These are phyloP conservation scores for Zarea fungicola DNA, from an alignment of 2,329 filamentous ascomycete species.

Conservation along the genomic window DNA sequence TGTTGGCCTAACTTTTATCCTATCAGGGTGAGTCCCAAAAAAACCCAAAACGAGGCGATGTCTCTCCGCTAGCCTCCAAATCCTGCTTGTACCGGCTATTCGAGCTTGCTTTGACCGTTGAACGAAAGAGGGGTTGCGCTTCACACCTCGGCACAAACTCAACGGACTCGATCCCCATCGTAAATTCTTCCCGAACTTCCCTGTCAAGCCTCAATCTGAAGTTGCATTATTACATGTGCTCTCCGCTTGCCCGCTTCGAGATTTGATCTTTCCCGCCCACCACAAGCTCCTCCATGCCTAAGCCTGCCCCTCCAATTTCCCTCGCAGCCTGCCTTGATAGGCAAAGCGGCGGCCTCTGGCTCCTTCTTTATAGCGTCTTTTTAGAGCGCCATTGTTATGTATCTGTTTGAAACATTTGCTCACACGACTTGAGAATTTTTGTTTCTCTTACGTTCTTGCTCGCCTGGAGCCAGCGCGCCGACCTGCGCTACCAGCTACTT, in stretches of 20 bases:
- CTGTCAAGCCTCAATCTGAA: constrained; percentile 12
- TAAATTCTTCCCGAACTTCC: constrained; percentile 3
- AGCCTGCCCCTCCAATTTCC: constrained; percentile 12
- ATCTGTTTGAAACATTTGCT: constrained; percentile 11
- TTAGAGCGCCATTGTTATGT: constrained; percentile 6
- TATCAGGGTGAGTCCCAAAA: constrained; percentile 11
- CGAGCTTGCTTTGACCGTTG: constrained; percentile 7
- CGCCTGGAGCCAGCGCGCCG: constrained; percentile 2
- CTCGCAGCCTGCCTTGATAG: background rate
- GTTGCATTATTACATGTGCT: constrained; percentile 6
- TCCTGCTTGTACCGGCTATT: constrained; percentile 1
- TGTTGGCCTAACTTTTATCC: background rate
- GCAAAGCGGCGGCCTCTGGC: background rate
- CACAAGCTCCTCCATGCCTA: constrained; percentile 1
- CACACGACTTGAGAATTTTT: background rate
- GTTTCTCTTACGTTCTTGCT: background rate
- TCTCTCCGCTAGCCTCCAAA: constrained; percentile 5
- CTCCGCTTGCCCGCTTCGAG: background rate
- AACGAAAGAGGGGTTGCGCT: constrained; percentile 6
- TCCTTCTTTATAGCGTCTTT: too few species aligned
- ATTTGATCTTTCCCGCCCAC: constrained; percentile 1
- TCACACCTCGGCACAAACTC: constrained; percentile 11
- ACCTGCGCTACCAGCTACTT: background rate
- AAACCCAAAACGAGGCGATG: constrained; percentile 9
- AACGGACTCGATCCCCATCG: constrained; percentile 11